Percentiles rank a stretch among this genome's conserved stretches.
Conservation (phyloP, 352 stramenopile genomes). For the Pythium phragmiticola region DNA sequence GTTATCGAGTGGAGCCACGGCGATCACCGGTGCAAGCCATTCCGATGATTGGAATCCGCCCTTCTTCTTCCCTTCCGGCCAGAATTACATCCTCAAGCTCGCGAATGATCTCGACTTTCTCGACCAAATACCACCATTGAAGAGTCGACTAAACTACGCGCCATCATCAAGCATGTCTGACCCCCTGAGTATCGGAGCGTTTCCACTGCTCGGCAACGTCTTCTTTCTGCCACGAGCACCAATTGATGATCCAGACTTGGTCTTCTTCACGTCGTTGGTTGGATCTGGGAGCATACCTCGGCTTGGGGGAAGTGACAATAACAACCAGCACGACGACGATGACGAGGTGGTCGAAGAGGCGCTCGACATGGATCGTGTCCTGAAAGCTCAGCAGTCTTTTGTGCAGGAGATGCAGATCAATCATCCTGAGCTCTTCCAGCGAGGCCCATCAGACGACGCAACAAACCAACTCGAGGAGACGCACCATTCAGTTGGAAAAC, state of each 20-base stretch:
- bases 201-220: constrained; percentile 67
- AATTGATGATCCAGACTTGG: constrained; percentile 57
- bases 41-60: constrained; percentile 57
- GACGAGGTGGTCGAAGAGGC: constrained; percentile 30
- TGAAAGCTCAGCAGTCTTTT: constrained; percentile 51
- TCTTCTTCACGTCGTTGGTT: constrained; percentile 33
- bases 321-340: constrained; percentile 24
- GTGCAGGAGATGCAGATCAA: constrained; percentile 70
- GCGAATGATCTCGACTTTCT: constrained; percentile 73
- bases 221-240: constrained; percentile 67
- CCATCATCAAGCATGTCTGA: background rate
- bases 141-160: constrained; percentile 35
- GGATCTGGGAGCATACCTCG: constrained; percentile 19
- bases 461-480: constrained; percentile 7
- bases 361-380: constrained; percentile 47
- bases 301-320: constrained; percentile 13
- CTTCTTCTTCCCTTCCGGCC: constrained; percentile 54
- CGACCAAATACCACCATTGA: constrained; percentile 49
- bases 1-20: constrained; percentile 26
- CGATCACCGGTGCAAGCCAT: background rate
- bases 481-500: background rate
- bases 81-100: constrained; percentile 83
- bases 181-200: constrained; percentile 20
- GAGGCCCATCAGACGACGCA: background rate
- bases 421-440: constrained; percentile 35